phyloP scores from a whole-genome alignment of 1,284 basidiomycete species.

The Trichosporon sp. region DNA sequence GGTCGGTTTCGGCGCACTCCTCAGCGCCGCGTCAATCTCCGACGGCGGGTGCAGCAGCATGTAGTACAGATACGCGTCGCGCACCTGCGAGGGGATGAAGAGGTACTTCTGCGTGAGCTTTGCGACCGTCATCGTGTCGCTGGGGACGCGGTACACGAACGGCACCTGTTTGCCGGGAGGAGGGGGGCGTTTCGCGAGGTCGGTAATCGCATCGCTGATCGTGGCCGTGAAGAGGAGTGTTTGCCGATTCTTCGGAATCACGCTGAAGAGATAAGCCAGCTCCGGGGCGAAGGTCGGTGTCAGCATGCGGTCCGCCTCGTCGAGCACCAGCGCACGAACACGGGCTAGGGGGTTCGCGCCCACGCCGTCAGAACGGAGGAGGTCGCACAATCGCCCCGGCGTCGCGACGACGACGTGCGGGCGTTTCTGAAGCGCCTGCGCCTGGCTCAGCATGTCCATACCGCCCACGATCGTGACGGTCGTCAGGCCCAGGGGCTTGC shows the following conservation, averaged over 20 bases:
- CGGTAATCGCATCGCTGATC: slow-evolving; percentile 81
- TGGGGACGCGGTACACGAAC: slow-evolving; percentile 80
- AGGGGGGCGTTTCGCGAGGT: slow-evolving; percentile 72
- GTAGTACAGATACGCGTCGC: slow-evolving; percentile 90
- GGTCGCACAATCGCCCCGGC: slow-evolving; percentile 91
- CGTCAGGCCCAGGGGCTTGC: slow-evolving; percentile 73
- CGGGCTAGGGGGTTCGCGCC: slow-evolving; percentile 82
- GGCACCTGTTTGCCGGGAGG: slow-evolving; percentile 80
- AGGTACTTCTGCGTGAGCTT: slow-evolving; percentile 86
- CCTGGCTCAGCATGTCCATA: slow-evolving; percentile 97
- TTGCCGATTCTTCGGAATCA: slow-evolving; percentile 82
- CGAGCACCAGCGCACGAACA: slow-evolving; percentile 86
- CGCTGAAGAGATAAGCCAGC: slow-evolving; percentile 74
- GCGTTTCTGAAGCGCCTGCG: slow-evolving; percentile 77
- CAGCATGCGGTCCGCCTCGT: slow-evolving; percentile 93
- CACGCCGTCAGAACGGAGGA: slow-evolving; percentile 71
- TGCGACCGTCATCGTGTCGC: slow-evolving; percentile 77
- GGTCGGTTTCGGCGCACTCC: slow-evolving; percentile 41
- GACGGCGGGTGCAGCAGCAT: slow-evolving; percentile 85
- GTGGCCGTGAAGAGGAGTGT: slow-evolving; percentile 98
- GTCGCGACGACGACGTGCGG: slow-evolving; percentile 97
- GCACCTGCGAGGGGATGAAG: slow-evolving; percentile 90
- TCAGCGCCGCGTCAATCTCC: slow-evolving; percentile 61
- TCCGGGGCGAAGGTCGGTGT: slow-evolving; percentile 89
- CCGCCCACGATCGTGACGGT: slow-evolving; percentile 93